phyloP scores from a whole-genome alignment of 495 filamentous ascomycete species.

The Neurospora sp. region DNA sequence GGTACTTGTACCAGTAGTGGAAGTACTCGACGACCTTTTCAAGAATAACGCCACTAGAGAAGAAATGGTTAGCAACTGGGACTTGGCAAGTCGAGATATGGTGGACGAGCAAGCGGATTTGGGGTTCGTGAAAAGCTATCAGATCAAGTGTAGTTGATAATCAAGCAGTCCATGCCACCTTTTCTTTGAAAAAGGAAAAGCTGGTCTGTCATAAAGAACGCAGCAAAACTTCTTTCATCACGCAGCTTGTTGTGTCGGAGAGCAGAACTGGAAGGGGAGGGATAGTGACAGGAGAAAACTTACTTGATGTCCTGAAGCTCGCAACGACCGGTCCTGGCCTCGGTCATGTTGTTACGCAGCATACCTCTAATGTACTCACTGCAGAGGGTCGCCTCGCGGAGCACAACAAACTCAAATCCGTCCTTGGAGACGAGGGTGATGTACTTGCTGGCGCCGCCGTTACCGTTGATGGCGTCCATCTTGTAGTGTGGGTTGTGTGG shows the following conservation, averaged over 20 bases:
- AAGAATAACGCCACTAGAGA: constrained; percentile 60
- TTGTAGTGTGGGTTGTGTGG: background rate
- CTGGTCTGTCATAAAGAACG: constrained; percentile 29
- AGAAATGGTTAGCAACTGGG: background rate
- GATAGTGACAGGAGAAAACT: constrained; percentile 15
- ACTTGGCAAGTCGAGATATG: background rate
- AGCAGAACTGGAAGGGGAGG: background rate
- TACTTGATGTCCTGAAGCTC: constrained; percentile 65
- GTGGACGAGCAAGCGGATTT: background rate
- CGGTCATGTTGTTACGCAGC: constrained; percentile 72
- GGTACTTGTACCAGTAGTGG: constrained; percentile 77
- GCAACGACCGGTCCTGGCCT: constrained; percentile 57
- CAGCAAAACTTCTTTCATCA: constrained; percentile 35
- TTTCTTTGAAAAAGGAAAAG: background rate
- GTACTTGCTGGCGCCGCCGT: constrained; percentile 41
- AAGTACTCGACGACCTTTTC: constrained; percentile 91
- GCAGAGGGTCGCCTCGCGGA: constrained; percentile 62
- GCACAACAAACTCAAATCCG: constrained; percentile 79
- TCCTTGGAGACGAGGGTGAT: constrained; percentile 82
- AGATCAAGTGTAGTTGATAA: constrained; percentile 50
- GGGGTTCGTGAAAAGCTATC: constrained; percentile 18
- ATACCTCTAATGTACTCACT: constrained; percentile 74
- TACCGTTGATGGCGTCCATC: constrained; percentile 13
- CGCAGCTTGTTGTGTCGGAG: constrained; percentile 8
- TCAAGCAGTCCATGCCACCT: constrained; percentile 32